Conservation (phyloP, 176 grass and related monocot species). For the Juncus effusus region DNA sequence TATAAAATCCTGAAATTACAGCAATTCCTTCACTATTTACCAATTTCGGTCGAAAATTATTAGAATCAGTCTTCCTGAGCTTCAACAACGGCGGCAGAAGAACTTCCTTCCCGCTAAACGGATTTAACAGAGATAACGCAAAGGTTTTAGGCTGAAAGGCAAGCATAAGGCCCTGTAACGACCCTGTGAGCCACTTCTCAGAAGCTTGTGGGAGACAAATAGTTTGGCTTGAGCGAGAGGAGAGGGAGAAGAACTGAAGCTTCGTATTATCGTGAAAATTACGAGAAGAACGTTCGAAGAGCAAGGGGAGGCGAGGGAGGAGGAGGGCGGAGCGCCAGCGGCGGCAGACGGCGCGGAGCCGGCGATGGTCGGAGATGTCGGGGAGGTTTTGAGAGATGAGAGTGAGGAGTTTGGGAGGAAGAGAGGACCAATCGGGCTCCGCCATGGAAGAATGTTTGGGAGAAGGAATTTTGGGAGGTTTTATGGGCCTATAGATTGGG, state of each 20-base stretch:
- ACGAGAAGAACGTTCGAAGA: conserved; percentile 2
- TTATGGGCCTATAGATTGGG: too few species aligned
- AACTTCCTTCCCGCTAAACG: neutral
- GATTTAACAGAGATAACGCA: conserved; percentile 10
- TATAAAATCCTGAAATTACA: neutral
- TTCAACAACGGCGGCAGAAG: neutral
- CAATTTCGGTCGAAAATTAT: neutral
- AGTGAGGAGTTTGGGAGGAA: conserved; percentile 5
- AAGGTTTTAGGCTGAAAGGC: neutral
- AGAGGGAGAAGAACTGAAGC: conserved; percentile 9
- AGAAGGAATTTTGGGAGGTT: too few species aligned
- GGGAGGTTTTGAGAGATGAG: conserved; percentile 5
- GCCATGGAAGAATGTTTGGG: neutral
- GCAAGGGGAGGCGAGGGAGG: neutral
- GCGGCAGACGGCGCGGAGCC: neutral
- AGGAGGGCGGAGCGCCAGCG: neutral
- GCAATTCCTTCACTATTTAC: neutral
- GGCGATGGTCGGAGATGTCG: neutral
- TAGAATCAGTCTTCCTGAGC: neutral
- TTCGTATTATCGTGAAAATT: neutral
- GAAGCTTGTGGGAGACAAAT: neutral
- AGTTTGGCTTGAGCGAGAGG: neutral
- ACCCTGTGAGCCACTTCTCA: conserved; percentile 1
- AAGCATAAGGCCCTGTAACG: neutral
- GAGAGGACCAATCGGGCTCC: conserved; percentile 4